These are phyloP conservation scores for Petunia secreta DNA, from an alignment of 257 asterid genomes.

Conservation along the genomic window DNA sequence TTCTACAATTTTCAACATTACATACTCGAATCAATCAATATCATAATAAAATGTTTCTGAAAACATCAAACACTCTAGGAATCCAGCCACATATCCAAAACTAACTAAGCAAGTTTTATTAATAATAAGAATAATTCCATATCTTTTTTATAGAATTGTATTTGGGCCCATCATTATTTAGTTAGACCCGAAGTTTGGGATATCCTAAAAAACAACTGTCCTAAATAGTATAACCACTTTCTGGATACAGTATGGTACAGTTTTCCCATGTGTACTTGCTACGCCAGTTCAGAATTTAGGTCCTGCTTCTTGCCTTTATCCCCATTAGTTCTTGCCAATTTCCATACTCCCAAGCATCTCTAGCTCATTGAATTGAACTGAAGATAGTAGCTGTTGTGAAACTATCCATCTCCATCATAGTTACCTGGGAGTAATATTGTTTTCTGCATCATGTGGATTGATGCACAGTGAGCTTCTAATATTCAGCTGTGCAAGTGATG, in stretches of 20 bases:
- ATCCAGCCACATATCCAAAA: neutral
- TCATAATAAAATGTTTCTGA: neutral
- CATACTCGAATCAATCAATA: slow-evolving; percentile 5
- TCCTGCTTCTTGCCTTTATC: neutral
- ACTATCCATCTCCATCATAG: slow-evolving; percentile 15
- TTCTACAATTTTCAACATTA: neutral
- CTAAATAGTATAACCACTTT: neutral
- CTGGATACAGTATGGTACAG: neutral
- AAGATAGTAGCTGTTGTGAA: neutral
- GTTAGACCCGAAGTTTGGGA: slow-evolving; percentile 5
- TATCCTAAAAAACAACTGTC: neutral
- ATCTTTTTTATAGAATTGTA: neutral
- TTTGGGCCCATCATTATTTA: neutral
- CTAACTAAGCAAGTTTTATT: neutral
- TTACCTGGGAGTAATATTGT: slow-evolving; percentile 14
- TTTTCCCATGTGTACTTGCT: neutral
- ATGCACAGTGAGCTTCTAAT: neutral
- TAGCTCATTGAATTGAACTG: neutral
- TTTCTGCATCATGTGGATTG: slow-evolving; percentile 7
- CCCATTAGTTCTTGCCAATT: slow-evolving; percentile 1
- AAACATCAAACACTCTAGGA: neutral
- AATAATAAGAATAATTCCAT: neutral
- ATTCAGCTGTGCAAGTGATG: slow-evolving; percentile 9
- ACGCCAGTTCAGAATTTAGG: slow-evolving; percentile 4
- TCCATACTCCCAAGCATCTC: neutral